Evolutionary conservation across 1,284 basidiomycete genomes (phyloP), one percentile per base, ranked within the genome.

Genomic region (Boletus holoroseus): DNA sequence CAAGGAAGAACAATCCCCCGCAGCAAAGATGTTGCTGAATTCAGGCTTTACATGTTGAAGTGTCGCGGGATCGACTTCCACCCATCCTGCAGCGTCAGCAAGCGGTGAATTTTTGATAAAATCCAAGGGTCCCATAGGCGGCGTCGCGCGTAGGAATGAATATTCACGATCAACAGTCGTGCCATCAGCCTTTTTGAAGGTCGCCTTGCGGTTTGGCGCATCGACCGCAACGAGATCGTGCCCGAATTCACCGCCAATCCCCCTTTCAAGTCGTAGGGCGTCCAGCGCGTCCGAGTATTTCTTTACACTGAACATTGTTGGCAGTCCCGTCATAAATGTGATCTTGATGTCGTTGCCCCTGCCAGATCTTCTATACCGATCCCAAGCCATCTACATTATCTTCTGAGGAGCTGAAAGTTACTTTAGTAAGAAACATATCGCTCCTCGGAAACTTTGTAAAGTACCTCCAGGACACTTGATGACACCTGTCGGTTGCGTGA

Each of bases 371-470:
- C 75, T 73, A 63, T 78, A 91, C 43, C 82, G 73, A 62, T 91
- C 88, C 85, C 85, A 88, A 43, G 91, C 88, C 89, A 94, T 93
- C 88, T 92, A 95, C 83, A 92, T 90, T 58, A 94, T 88, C 71
- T 94, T 94, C 65, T 93, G 90, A 16, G 91, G 91, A 13, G 90
- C 91, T 91, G 58, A 22, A 47, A 42, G 28, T 43, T 28, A 44
- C 16, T 38, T 55, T 3, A 60, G 54, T 34, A 30, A 39, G 3
- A 15, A 41, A 24, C 4, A 36, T 39, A 34, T 39, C 30, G 22
- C 8, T 24, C 12, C 7, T 45, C 15, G 44, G 8, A 39, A 30
- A 54, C 44, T 71, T 57, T 59, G 31, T 38, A 0, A 24, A 11
- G 22, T 38, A 85, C 87, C 93, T 69, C 95, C 95, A 48, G 94